phyloP scores from a whole-genome alignment of 2,329 filamentous ascomycete species.

The Alternaria panax region DNA sequence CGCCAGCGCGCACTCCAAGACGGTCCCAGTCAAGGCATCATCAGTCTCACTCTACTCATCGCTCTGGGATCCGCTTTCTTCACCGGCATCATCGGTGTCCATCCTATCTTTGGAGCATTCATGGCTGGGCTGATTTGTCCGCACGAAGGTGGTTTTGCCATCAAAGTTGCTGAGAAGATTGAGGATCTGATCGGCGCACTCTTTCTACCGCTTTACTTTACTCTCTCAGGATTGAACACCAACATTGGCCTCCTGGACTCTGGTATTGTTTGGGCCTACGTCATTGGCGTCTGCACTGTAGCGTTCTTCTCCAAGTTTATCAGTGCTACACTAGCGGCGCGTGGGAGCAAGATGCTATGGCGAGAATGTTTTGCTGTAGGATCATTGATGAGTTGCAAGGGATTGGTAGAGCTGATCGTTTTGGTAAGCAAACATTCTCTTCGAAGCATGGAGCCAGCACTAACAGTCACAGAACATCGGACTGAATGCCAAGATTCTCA shows the following conservation, averaged over 20 bases:
- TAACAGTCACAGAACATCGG: conserved; percentile 71
- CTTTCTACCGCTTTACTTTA: conserved; percentile 91
- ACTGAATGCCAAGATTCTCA: conserved; percentile 81
- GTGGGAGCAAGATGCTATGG: conserved; percentile 81
- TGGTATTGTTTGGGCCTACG: conserved; percentile 88
- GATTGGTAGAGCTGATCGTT: conserved; percentile 93
- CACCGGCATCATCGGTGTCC: conserved; percentile 88
- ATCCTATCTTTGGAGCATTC: conserved; percentile 94
- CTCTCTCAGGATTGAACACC: conserved; percentile 86
- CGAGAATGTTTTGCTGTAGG: conserved; percentile 89
- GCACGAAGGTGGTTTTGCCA: conserved; percentile 87
- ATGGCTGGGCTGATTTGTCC: conserved; percentile 88
- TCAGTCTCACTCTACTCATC: conserved; percentile 81
- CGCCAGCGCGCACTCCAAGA: conserved; percentile 81
- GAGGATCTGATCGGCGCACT: conserved; percentile 87
- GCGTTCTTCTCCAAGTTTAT: conserved; percentile 87
- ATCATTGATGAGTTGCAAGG: conserved; percentile 94
- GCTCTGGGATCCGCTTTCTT: conserved; percentile 84
- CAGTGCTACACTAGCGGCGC: conserved; percentile 81
- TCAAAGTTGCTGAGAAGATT: conserved; percentile 91
- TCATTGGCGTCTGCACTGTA: conserved; percentile 79
- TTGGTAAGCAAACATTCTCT: conserved; percentile 64
- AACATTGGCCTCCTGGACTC: conserved; percentile 83
- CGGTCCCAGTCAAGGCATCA: conserved; percentile 84
- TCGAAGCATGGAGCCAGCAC: not conserved